Evolutionary conservation across 139 green algal species (phyloP).

Genomic region (Spirogloea muscicola): DNA sequence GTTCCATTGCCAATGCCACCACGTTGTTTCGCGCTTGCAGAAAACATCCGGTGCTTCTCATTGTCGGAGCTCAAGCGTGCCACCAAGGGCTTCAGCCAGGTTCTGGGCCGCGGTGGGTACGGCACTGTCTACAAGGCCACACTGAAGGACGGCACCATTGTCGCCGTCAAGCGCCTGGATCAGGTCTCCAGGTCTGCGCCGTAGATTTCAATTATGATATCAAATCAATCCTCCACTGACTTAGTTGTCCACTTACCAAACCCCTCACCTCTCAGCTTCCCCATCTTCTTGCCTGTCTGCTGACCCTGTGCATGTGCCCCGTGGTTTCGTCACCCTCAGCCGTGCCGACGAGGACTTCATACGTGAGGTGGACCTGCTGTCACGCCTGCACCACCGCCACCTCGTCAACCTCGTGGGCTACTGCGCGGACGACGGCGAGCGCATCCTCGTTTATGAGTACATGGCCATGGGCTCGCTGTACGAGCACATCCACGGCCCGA

Average conservation of each 20-base stretch:
- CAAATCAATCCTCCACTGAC: no score
- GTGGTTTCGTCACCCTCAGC: no score
- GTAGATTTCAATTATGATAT: no score
- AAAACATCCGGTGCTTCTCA: background rate
- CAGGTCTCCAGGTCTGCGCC: constrained; percentile 30
- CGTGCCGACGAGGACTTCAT: constrained; percentile 58
- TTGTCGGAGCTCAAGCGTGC: constrained; percentile 35
- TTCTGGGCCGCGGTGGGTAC: constrained; percentile 33
- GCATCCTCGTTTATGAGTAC: constrained; percentile 35
- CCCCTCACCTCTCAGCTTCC: no score
- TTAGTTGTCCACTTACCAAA: no score
- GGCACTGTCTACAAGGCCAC: constrained; percentile 38
- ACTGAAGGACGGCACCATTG: constrained; percentile 29
- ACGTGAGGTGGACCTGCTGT: constrained; percentile 54
- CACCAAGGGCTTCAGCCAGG: constrained; percentile 31
- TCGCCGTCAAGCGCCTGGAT: constrained; percentile 37
- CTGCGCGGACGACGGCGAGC: constrained; percentile 47
- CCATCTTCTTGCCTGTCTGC: no score
- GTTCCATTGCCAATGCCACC: no score
- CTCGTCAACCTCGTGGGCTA: constrained; percentile 54
- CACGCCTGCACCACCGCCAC: constrained; percentile 43
- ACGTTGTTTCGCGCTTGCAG: no score
- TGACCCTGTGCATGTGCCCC: no score
- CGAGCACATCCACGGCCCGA: constrained; percentile 24
- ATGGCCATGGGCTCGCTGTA: constrained; percentile 25